phyloP scores from a whole-genome alignment of 1,284 basidiomycete genomes.

The Coriolopsis trogii region DNA sequence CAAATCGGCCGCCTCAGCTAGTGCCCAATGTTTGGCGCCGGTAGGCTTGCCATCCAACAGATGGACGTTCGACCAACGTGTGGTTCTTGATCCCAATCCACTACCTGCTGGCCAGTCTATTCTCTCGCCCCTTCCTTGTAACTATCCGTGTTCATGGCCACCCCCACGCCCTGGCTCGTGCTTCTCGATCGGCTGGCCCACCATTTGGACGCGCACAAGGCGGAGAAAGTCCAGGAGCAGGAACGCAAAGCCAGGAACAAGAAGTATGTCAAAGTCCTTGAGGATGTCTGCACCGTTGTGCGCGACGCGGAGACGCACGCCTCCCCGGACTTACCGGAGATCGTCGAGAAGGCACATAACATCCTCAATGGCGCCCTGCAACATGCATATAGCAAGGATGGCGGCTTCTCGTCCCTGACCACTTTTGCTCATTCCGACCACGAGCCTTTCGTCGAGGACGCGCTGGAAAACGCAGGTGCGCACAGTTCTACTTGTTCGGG shows the following conservation, averaged over 20 bases:
- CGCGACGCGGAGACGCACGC: conserved; percentile 22
- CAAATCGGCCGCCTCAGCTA: too few relatives aligned
- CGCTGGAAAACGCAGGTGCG: conserved; percentile 9
- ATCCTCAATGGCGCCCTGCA: conserved; percentile 24
- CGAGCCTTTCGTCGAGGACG: conserved; percentile 28
- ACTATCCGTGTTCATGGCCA: background rate
- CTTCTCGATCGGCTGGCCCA: conserved; percentile 11
- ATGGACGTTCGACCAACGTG: too few relatives aligned
- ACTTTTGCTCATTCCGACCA: conserved; percentile 39
- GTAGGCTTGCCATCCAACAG: too few relatives aligned
- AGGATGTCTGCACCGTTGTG: conserved; percentile 21
- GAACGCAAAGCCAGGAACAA: conserved; percentile 9
- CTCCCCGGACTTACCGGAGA: conserved; percentile 22
- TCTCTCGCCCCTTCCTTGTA: conserved; percentile 2
- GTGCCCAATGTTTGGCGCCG: too few relatives aligned
- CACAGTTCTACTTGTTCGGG: too few relatives aligned
- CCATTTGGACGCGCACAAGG: conserved; percentile 1
- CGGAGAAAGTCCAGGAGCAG: background rate
- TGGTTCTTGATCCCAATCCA: too few relatives aligned
- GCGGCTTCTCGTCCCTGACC: conserved; percentile 28
- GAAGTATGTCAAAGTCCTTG: conserved; percentile 19
- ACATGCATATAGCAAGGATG: conserved; percentile 24
- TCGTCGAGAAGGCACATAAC: conserved; percentile 38
- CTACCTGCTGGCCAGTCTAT: conserved; percentile 1
- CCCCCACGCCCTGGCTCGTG: conserved; percentile 1